phyloP scores from a whole-genome alignment of 1,284 basidiomycete genomes.

The Inonotus obliquus region DNA sequence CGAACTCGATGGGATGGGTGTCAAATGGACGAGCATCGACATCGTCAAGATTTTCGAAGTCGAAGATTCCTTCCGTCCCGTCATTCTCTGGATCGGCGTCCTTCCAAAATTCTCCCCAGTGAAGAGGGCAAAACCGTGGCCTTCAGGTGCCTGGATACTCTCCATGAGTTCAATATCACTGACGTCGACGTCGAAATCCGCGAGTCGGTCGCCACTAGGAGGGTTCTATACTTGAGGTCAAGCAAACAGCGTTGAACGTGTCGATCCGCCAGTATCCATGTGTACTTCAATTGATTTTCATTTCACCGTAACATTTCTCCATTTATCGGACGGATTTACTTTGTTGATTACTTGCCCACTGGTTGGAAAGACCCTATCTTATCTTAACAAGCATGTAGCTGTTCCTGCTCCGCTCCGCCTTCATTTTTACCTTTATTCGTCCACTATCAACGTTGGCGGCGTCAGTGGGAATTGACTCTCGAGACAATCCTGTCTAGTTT shows the following conservation, averaged over 20 bases:
- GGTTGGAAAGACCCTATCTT: neutral
- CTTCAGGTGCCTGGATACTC: slow-evolving; percentile 33
- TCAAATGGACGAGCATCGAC: slow-evolving; percentile 10
- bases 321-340: neutral
- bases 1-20: too few relatives aligned
- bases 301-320: too few relatives aligned
- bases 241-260: neutral
- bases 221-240: slow-evolving; percentile 20
- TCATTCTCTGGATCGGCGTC: slow-evolving; percentile 38
- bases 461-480: slow-evolving; percentile 32
- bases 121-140: slow-evolving; percentile 34
- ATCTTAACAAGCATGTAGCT: slow-evolving; percentile 2
- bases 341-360: neutral
- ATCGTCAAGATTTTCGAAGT: neutral
- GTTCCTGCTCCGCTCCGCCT: slow-evolving; percentile 64
- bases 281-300: neutral
- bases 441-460: slow-evolving; percentile 37
- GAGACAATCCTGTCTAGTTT: slow-evolving; percentile 75
- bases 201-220: slow-evolving; percentile 29
- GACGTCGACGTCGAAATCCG: slow-evolving; percentile 37
- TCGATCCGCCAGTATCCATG: slow-evolving; percentile 21
- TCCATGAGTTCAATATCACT: slow-evolving; percentile 29
- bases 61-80: slow-evolving; percentile 29
- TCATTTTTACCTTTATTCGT: neutral
- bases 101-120: slow-evolving; percentile 30